Evolutionary conservation across 495 filamentous ascomycete species (phyloP), one percentile per base, ranked within the genome.

Genomic region (Cercophora scortea): DNA sequence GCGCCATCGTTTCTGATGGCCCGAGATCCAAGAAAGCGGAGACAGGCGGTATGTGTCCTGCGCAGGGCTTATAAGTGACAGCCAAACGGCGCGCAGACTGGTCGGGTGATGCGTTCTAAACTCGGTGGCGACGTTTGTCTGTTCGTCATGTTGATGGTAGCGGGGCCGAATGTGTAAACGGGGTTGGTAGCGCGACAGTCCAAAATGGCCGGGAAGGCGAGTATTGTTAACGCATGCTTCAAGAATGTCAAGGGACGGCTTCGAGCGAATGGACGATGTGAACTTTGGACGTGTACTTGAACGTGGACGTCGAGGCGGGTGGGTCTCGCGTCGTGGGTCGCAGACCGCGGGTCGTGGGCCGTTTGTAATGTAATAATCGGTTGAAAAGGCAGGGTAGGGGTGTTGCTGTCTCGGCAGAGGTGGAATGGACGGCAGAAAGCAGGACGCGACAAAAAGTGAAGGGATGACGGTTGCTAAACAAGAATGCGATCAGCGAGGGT

Each of bases 1-100:
- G 72, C 62, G 81, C 80, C 85, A 88, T 89, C 56, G 43, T 18
- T 32, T 25, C 5, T 25, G 25, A 25, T 25, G 25, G 25, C 25
- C 5, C 10, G 43, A 25, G 25, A 5, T 32, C 3, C 17, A 32
- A 8, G 3, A 1, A 10, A 2, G 5, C 2, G 25, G 2, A 25
- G 25, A 25, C 25, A 25, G 42, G 8, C 10, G 15, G 42, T 10
- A 17, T 19, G 42, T 32, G 25, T 3, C 19, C 17, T 4, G 19
- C 8, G 51, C n/a, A 4, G 11, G 13, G 42, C 42, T 51, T 54
- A 54, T 50, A 54, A 40, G 44, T 42, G 32, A 19, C 39, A 32
- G 43, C 34, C 39, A 32, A 32, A 11, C 12, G 50, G 34, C 34
- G 35, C 13, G 36, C 48, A 43, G n/a, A 38, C 18, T 41, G 44